Evolutionary conservation across 2,329 filamentous ascomycete species (phyloP), one percentile per base, ranked within the genome.

Genomic region (Hypoxylon sp.): DNA sequence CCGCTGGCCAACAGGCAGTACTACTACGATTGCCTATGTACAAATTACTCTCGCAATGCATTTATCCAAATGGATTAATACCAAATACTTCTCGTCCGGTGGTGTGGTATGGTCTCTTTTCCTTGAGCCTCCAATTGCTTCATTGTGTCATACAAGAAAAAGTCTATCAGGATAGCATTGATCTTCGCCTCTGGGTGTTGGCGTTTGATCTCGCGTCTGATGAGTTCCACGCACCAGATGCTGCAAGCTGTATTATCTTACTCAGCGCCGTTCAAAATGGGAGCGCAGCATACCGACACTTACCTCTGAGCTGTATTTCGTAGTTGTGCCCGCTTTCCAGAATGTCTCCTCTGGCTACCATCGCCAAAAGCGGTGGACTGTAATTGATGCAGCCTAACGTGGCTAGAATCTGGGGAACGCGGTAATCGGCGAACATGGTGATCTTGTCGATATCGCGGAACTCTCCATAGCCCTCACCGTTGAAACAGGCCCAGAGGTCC

Each of bases 351-450:
- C 85, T 83, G 32, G 87, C 86, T 74, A 99, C 91, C 15, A 90
- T 86, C 35, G 86, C 85, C 55, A 94, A 90, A 48, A 99, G 82
- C 0, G 90, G 86, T 0, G 96, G 96, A 70, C 92, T 94, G 80
- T 96, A 98, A 74, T 88, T 89, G 54, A 99, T 82, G 64, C 94
- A 95, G 17, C 93, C 92, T 48, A 98, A 84, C 8, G 89, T 89
- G 74, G 94, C 89, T 35, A 99, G 87, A 73, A 98, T 96, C 81
- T 99, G 96, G 13, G 97, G 97, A 59, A 99, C 91, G 47, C 96
- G 92, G 78, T 99, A 99, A 82, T 99, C 96, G 76, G 96, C 94
- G 83, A 99, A 99, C 91, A 98, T 98, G 67, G 96, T 99, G 75
- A 99, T 92, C 78, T 94, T 93, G 81, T 96, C 92, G 74, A 99